These are phyloP conservation scores for Davidsoniella neocaledoniae DNA, from an alignment of 2,329 filamentous ascomycete genomes.

Conservation along the genomic window DNA sequence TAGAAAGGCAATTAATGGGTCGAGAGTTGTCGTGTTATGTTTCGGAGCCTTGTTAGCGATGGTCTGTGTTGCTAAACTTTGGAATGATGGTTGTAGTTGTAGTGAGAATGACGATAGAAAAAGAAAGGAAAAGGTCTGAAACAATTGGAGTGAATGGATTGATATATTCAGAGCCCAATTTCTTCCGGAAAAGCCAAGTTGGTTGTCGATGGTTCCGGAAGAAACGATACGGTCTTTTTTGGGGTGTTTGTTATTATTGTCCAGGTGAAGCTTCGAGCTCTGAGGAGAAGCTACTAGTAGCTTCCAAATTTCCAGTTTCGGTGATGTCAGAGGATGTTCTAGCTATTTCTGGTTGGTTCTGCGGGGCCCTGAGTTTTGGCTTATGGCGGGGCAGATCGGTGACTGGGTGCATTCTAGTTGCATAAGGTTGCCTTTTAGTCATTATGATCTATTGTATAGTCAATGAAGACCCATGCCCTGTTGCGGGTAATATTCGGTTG, in stretches of 20 bases:
- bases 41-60: background rate
- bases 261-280: background rate
- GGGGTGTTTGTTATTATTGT: background rate
- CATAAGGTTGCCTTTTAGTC: background rate
- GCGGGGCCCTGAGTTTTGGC: conserved; percentile 3
- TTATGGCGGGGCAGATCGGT: conserved; percentile 5
- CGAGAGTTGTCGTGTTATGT: background rate
- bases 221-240: background rate
- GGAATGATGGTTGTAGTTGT: background rate
- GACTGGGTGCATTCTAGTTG: background rate
- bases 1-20: background rate
- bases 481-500: conserved; percentile 7
- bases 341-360: conserved; percentile 12
- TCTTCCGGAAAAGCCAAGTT: background rate
- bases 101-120: background rate
- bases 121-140: background rate
- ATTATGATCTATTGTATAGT: background rate
- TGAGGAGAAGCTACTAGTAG: conserved; percentile 6
- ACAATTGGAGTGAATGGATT: background rate
- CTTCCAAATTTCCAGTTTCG: conserved; percentile 4
- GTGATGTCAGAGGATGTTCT: conserved; percentile 10
- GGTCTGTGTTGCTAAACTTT: background rate
- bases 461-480: too few species aligned
- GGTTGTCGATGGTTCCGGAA: background rate
- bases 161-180: background rate